Evolutionary conservation across 2,329 filamentous ascomycete genomes (phyloP), one percentile per base, ranked within the genome.

Genomic region (Aspergillus costaricaensis): DNA sequence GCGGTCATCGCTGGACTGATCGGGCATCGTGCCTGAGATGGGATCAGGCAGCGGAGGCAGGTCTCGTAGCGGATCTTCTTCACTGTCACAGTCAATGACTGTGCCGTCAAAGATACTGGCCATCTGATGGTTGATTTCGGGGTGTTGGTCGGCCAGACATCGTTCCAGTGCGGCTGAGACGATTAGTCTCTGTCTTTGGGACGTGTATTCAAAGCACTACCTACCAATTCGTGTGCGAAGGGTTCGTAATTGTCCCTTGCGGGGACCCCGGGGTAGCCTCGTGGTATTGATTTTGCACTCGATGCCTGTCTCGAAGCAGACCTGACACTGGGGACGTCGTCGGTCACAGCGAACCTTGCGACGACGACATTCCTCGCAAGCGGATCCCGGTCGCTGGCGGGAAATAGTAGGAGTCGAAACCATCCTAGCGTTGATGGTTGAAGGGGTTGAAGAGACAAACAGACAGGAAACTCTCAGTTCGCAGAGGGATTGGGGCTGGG

Each of bases 351-450:
- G 67, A 12, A 69, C 64, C 47, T 73, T 73, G 14, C 70, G 68
- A 44, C 67, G 64, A 17, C 70, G 70, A 51, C 70, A 73, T 57
- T 73, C 69, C 43, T 73, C 70, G 27, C 70, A 73, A 5, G 70
- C 70, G 2, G 66, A 68, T 7, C 70, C 70, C 5, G 70, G 70
- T 2, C 68, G 67, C 57, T 72, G 70, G 15, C 70, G 67, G 15
- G 67, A 70, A 25, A 63, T 58, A 27, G 57, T 54, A 14, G 62
- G 59, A 6, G 62, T 59, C 3, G 64, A 53, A 1, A 55, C 57
- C 55, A 63, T 63, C n/a, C 52, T 62, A 25, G n/a, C 14, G 19
- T 10, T 43, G 47, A 39, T 14, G 19, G 38, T 39, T 14, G 3
- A 8, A 14, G 23, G 44, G 9, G 30, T 21, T 53, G 10, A 27